These are phyloP conservation scores for Phymatotrichopsis omnivora DNA, from an alignment of 2,329 filamentous ascomycete species.

Conservation along the genomic window DNA sequence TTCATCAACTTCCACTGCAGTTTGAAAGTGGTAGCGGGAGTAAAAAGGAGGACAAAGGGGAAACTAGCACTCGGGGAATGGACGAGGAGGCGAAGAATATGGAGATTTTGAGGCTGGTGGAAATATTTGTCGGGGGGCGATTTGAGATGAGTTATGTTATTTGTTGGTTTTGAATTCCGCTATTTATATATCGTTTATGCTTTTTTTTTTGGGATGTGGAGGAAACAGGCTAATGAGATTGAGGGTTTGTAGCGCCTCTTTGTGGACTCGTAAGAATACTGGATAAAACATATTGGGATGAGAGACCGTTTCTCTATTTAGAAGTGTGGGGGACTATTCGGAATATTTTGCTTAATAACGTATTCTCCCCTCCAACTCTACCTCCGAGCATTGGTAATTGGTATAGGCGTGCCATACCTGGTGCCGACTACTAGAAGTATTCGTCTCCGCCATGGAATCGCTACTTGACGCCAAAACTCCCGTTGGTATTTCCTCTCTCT, in stretches of 20 bases:
- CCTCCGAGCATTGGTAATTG: background rate
- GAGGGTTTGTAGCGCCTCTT: constrained; percentile 12
- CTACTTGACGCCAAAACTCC: constrained; percentile 12
- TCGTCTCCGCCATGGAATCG: constrained; percentile 8
- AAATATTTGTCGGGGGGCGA: constrained; percentile 1
- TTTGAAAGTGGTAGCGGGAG: constrained; percentile 7
- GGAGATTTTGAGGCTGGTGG: constrained; percentile 8
- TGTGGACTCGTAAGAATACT: constrained; percentile 16
- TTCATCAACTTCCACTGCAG: no score
- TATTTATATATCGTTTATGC: background rate
- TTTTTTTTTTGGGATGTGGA: background rate
- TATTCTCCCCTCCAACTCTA: constrained; percentile 8
- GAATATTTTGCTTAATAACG: constrained; percentile 15
- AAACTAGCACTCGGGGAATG: background rate
- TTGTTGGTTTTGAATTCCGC: constrained; percentile 5
- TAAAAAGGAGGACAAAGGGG: constrained; percentile 1
- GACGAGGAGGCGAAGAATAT: constrained; percentile 8
- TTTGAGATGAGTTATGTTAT: constrained; percentile 21
- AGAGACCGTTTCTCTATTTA: constrained; percentile 20
- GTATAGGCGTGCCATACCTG: constrained; percentile 19
- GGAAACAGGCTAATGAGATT: no score
- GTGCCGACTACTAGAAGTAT: constrained; percentile 16
- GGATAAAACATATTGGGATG: constrained; percentile 1
- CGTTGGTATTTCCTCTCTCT: constrained; percentile 2
- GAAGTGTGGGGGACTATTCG: constrained; percentile 15